Percentiles rank a stretch among this genome's conserved stretches.
Conservation (phyloP, 2,329 filamentous ascomycete species). For the Beauveria sp. region DNA sequence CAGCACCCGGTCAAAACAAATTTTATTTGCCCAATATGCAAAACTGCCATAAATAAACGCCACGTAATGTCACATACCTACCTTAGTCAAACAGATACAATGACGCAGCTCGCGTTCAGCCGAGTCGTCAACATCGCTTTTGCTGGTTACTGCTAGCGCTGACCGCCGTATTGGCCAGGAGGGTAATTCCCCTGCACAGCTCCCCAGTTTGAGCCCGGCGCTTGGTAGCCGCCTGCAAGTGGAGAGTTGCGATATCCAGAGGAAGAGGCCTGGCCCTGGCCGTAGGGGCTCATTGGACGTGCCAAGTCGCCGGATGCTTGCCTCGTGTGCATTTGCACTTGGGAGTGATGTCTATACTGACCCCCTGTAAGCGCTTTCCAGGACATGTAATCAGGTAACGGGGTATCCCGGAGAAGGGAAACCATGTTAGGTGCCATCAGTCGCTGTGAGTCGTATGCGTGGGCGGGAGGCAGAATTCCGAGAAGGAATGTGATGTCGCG, state of each 20-base stretch:
- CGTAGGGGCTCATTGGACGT: conserved; percentile 43
- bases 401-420: conserved; percentile 60
- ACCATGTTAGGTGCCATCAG: conserved; percentile 68
- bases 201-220: conserved; percentile 1
- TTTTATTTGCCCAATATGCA: background rate
- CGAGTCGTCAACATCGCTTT: background rate
- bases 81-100: background rate
- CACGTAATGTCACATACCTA: background rate
- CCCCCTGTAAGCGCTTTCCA: conserved; percentile 42
- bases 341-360: conserved; percentile 27
- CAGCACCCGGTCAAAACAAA: background rate
- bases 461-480: conserved; percentile 65
- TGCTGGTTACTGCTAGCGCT: background rate
- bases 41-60: conserved; percentile 3
- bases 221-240: conserved; percentile 19
- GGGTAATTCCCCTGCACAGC: background rate
- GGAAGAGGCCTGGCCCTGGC: conserved; percentile 31
- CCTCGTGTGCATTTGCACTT: conserved; percentile 31
- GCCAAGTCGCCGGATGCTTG: conserved; percentile 37
- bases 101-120: background rate
- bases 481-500: conserved; percentile 59
- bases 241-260: conserved; percentile 45
- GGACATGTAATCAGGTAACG: conserved; percentile 53
- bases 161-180: conserved; percentile 2
- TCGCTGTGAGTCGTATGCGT: conserved; percentile 62